Percentiles rank a stretch among this genome's conserved stretches.
Evolutionary conservation across 768 basidiomycete species (phyloP).

Genomic region (Clathrus columnatus): DNA sequence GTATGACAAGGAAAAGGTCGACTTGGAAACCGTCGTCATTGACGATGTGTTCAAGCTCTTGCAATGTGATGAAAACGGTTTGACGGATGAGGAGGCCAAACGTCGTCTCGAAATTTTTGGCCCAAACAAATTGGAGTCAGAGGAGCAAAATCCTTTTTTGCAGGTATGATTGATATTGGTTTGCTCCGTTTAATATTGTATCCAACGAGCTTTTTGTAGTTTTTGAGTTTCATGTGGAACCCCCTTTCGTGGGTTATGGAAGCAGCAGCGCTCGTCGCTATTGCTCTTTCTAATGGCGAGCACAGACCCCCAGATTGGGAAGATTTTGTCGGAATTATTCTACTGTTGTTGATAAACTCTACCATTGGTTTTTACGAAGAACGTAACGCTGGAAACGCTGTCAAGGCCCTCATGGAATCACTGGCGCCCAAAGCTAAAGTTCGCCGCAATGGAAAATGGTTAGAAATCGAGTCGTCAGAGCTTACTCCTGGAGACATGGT

Average conservation of each 20-base stretch:
- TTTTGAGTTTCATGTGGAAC: slow-evolving; percentile 99
- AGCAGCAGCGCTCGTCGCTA: slow-evolving; percentile 88
- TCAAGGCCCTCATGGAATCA: slow-evolving; percentile 99
- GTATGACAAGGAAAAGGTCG: slow-evolving; percentile 99
- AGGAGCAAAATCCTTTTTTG: slow-evolving; percentile 86
- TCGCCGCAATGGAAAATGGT: slow-evolving; percentile 77
- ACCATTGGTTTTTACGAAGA: slow-evolving; percentile 98
- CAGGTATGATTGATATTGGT: slow-evolving; percentile 42
- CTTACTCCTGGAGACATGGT: slow-evolving; percentile 96
- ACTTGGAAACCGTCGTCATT: slow-evolving; percentile 92
- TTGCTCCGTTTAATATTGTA: background rate
- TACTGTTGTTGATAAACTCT: slow-evolving; percentile 90
- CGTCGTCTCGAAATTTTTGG: slow-evolving; percentile 91
- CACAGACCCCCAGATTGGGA: slow-evolving; percentile 86
- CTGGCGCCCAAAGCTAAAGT: slow-evolving; percentile 96
- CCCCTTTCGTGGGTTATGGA: slow-evolving; percentile 99
- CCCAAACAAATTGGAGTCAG: slow-evolving; percentile 87
- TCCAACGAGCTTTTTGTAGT: slow-evolving; percentile 32
- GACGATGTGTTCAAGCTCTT: slow-evolving; percentile 96
- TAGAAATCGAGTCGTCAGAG: slow-evolving; percentile 80
- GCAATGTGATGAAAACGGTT: slow-evolving; percentile 80
- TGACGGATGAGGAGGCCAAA: slow-evolving; percentile 60
- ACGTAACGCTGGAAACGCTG: slow-evolving; percentile 93
- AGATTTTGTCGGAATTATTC: slow-evolving; percentile 94
- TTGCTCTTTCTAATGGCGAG: slow-evolving; percentile 91